phyloP scores from a whole-genome alignment of 192 early-diverging fungal genomes.

The Obelidium mucronatum region DNA sequence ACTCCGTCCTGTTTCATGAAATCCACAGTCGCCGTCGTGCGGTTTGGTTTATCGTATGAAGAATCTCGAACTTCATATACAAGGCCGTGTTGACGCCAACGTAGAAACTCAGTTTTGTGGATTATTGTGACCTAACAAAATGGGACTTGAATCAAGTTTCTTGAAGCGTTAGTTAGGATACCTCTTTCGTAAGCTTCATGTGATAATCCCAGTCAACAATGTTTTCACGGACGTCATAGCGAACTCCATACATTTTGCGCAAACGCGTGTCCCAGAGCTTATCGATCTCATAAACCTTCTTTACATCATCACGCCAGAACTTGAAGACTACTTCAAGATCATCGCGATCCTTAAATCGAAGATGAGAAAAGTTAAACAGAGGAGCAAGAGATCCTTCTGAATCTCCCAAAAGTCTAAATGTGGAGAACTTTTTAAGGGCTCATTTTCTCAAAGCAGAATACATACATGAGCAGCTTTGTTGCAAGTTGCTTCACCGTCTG shows the following conservation, averaged over 20 bases:
- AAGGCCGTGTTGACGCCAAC: constrained; percentile 51
- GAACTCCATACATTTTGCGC: constrained; percentile 36
- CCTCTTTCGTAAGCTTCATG: constrained; percentile 60
- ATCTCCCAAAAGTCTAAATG: constrained; percentile 47
- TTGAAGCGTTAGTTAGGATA: constrained; percentile 6
- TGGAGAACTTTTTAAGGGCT: constrained; percentile 24
- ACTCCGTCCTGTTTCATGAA: constrained; percentile 45
- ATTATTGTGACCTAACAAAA: constrained; percentile 41
- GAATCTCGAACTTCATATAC: constrained; percentile 55
- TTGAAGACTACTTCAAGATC: constrained; percentile 65
- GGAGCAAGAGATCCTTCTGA: constrained; percentile 35
- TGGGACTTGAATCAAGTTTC: not conserved
- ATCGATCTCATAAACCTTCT: constrained; percentile 44
- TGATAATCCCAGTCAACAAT: constrained; percentile 69
- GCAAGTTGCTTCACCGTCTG: constrained; percentile 36
- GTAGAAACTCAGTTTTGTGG: constrained; percentile 50
- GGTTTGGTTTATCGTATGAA: constrained; percentile 43
- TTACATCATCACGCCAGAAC: constrained; percentile 56
- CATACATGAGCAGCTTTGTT: constrained; percentile 46
- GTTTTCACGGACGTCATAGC: constrained; percentile 61
- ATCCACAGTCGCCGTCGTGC: constrained; percentile 58
- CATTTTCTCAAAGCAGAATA: constrained; percentile 32
- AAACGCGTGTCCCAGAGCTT: constrained; percentile 52
- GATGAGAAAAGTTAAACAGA: constrained; percentile 49
- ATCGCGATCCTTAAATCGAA: constrained; percentile 63